Evolutionary conservation across 257 asterid species (phyloP), one percentile per base, ranked within the genome.

Genomic region (Capsicum chinense): DNA sequence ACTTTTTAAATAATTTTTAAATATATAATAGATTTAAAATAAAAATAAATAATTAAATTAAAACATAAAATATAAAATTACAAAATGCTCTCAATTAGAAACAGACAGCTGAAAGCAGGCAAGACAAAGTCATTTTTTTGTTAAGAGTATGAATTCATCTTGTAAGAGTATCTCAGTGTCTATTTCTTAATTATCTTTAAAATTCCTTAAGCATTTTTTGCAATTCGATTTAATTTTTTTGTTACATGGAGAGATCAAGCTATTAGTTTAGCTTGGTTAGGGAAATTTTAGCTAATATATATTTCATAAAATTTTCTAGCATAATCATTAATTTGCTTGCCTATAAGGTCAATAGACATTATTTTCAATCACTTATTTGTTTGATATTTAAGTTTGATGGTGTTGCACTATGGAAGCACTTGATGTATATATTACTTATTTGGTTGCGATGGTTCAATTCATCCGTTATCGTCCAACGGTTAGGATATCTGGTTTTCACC

Each of bases 401-500:
- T 93, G 57, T 54, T 52, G 11, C 14, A 52, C 48, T 44, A 44
- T 44, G 48, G 7, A 44, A 44, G 6, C 6, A 44, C 48, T 44
- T 44, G 6, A 6, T 5, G 33, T 44, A 4, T 44, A 44, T 44
- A 44, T 1, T 1, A 44, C 6, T 44, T 44, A 6, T 44, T 39
- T 44, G 7, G 48, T 39, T 44, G 7, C 7, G 48, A 44, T 4
- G 5, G 48, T 4, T 44, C 6, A 44, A 4, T 6, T 1, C 5
- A 5, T 93, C 93, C 98, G 88, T 85, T 92, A 96, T 93, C 92
- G 95, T 93, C 96, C 95, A 93, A 95, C 92, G 98, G 97, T 94
- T 90, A 94, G 98, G 97, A 93, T 92, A 91, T 91, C 95, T 91
- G 97, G 97, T 95, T 93, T 93, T 93, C 97, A 92, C 95, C 97